Conservation (phyloP, 2,329 filamentous ascomycete species). For the Ceratocystis destructans region DNA sequence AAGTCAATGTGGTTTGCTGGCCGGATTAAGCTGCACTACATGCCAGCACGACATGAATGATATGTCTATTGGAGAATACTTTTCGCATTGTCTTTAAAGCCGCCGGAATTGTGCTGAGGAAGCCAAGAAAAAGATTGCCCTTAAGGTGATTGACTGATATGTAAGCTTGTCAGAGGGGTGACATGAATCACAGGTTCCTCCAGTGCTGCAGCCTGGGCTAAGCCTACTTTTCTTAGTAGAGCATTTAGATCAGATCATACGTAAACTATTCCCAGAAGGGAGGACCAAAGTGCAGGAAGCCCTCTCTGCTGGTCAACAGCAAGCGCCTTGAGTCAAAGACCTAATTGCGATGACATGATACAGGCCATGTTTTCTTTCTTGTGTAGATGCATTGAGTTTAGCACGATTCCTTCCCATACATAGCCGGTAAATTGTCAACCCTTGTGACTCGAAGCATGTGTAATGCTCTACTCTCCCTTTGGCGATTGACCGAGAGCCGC, state of each 20-base stretch:
- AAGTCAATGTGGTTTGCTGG: not conserved
- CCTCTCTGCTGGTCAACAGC: not conserved
- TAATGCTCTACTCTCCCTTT: not conserved
- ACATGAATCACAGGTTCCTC: not conserved
- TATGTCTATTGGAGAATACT: not conserved
- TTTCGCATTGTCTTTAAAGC: not conserved
- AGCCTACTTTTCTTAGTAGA: not conserved
- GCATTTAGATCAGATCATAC: not conserved
- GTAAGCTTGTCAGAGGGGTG: not conserved
- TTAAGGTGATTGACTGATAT: not conserved
- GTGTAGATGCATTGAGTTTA: not conserved
- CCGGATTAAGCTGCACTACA: constrained; percentile 1
- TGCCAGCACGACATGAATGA: not conserved
- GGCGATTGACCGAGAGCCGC: not conserved
- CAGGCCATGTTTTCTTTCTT: not conserved
- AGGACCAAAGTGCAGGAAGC: not conserved
- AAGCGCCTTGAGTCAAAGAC: not conserved
- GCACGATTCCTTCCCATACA: not conserved
- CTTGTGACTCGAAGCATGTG: not conserved
- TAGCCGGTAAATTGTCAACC: not conserved
- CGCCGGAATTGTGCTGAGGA: not conserved
- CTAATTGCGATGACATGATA: not conserved
- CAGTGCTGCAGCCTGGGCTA: not conserved
- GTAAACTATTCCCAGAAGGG: not conserved
- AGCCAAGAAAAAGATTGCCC: not conserved